Base-by-base conservation (phyloP, 148 eudicot genomes). In the Camellia sinensis region DNA sequence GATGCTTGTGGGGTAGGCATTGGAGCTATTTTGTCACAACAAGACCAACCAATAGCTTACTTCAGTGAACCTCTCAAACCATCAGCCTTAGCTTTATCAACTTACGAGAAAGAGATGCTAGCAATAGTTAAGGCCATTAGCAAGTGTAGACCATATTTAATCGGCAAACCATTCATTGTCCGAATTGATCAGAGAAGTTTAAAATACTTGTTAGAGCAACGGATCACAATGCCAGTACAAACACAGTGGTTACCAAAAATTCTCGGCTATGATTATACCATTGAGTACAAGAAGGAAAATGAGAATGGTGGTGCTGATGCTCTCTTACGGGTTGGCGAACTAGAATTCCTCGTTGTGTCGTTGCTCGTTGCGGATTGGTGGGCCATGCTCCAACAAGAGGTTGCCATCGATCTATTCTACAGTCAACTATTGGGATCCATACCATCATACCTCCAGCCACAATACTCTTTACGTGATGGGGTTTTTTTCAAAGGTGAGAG, bases 211-310 rank as follows among this genome's bases (percentile, higher is more conserved):
- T 8, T 52, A 0, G 75, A 19, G 75, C 75, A 72, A 50, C 75
- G 75, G 3, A 72, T 72, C 41, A 72, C 75, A 3, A 72, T 60
- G 1, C 75, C 61, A 50, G 40, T 60, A n/a, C 73, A 70, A 70
- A 2, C 73, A 2, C 53, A 22, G 4, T 70, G 73, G 54, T n/a
- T 43, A 14, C 73, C 73, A 2, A 70, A 70, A 45, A 3, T 70
- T 3, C 19, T 70, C 1, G 73, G 54, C 3, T 70, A 70, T 15
- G 52, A 70, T 15, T 70, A 70, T 17, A 21, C 7, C 3, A 70
- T 70, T 17, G n/a, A 70, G 12, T 72, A 72, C 50, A 72, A 72
- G 21, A 6, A 46, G 5, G 60, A 60, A 8, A 7, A 2, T 19
- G 60, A 52, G 14, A 72, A 72, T 50, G 37, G 21, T 8, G 60